Base-by-base conservation (phyloP, 192 early-diverging fungal genomes). In the Coemansia aciculifera region DNA sequence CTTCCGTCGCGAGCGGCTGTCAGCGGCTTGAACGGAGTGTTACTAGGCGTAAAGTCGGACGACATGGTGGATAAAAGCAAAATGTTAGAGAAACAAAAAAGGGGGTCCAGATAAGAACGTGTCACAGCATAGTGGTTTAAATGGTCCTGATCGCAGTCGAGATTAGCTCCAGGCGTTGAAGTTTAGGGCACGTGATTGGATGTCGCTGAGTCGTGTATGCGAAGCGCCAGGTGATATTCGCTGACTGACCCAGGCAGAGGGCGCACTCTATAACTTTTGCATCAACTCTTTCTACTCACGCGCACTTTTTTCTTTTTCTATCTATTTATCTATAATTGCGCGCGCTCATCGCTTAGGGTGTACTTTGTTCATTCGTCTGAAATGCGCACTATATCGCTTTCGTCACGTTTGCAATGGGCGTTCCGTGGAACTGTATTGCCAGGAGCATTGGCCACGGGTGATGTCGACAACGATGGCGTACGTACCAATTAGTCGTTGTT, bases 11-110 rank as follows among this genome's bases (percentile, higher is more conserved):
- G 73, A 15, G 88, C 92, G 19, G 87, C 73, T 32, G 88, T 85
- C 21, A 91, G 87, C 49, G 87, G 86, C 59, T 69, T 75, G 34
- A 84, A 87, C 15, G 93, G 91, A 42, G 80, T 71, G 68, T 75
- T 72, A 69, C 77, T 83, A 32, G 80, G 80, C 23, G 80, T 75
- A 72, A 77, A 83, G 15, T 46, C 63, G 5, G 32, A 8, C 56
- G 56, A 21, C 56, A 59, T 59, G 56, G 8, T 17, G 7, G 19
- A 48, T 21, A 27, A 19, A 12, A 51, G 2, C n/a, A 21, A 38
- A 21, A 34, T 17, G 36, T 37, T 27, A 62, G 24, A 5, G 23
- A 9, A 43, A 21, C 31, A n/a, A 29, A 37, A 32, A 40, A 44
- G 31, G 6, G 5, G 3, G 21, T 5, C 27, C 4, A 23, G 17